Evolutionary conservation across 169 alveolate species (phyloP).

Genomic region (Eimeria sp.): DNA sequence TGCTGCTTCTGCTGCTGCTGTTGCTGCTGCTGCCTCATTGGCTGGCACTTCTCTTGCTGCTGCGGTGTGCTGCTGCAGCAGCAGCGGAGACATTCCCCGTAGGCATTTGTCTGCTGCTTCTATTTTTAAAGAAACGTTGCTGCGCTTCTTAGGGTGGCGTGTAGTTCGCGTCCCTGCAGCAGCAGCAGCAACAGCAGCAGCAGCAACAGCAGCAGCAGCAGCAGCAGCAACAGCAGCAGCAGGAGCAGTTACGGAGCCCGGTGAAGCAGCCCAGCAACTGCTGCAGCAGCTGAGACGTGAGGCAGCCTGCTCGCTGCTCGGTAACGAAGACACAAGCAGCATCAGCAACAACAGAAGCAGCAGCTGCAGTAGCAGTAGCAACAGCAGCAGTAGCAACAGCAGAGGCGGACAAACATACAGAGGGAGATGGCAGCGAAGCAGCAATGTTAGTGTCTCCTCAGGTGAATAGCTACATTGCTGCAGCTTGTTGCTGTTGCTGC

Average conservation of each 20-base stretch:
- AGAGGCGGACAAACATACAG: not conserved
- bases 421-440: conserved; percentile 3
- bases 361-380: conserved; percentile 16
- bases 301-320: conserved; percentile 1
- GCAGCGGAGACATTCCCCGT: conserved; percentile 41
- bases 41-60: not conserved
- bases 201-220: conserved; percentile 44
- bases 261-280: conserved; percentile 50
- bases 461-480: not conserved
- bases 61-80: conserved; percentile 35
- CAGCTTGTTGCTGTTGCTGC: not conserved
- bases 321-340: not conserved
- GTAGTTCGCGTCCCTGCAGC: conserved; percentile 39
- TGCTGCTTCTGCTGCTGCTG: conserved; percentile 41
- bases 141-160: conserved; percentile 58
- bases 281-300: not conserved
- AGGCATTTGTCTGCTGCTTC: not conserved
- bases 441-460: not conserved
- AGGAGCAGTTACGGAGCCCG: not conserved
- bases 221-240: conserved; percentile 49
- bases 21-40: not conserved
- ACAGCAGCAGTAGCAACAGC: conserved; percentile 24
- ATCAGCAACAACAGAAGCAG: conserved; percentile 8
- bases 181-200: conserved; percentile 11
- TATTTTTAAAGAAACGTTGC: conserved; percentile 20